phyloP scores from a whole-genome alignment of 176 grass and related monocot genomes.

The Guadua angustifolia region DNA sequence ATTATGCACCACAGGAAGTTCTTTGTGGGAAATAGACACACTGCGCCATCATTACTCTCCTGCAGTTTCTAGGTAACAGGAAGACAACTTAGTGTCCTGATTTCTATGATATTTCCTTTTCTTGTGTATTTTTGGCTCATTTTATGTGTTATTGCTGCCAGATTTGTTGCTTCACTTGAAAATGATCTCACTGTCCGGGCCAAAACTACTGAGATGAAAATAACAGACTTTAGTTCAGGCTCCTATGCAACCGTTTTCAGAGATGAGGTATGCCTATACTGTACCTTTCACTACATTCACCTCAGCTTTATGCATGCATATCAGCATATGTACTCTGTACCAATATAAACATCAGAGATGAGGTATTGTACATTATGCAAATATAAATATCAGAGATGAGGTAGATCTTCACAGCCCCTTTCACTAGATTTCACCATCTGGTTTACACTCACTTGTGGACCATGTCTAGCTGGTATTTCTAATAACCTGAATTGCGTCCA shows the following conservation, averaged over 20 bases:
- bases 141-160: constrained; percentile 40
- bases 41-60: constrained; percentile 82
- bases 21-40: constrained; percentile 93
- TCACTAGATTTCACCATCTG: constrained; percentile 6
- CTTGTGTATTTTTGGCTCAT: constrained; percentile 26
- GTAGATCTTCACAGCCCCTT: not conserved
- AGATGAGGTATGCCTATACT: constrained; percentile 69
- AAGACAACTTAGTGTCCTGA: constrained; percentile 7
- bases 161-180: constrained; percentile 85
- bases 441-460: not conserved
- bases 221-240: constrained; percentile 87
- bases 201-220: constrained; percentile 90
- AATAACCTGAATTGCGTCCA: not conserved
- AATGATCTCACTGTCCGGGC: constrained; percentile 87
- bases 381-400: constrained; percentile 17
- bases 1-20: constrained; percentile 64
- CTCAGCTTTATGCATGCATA: constrained; percentile 3
- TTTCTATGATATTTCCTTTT: constrained; percentile 27
- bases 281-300: constrained; percentile 1
- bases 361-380: not conserved
- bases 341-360: constrained; percentile 16
- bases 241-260: constrained; percentile 90
- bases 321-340: not conserved
- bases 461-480: not conserved
- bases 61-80: constrained; percentile 81